Evolutionary conservation across 192 early-diverging fungal genomes (phyloP), one percentile per base, ranked within the genome.

Genomic region (Backusella liffmaniae): DNA sequence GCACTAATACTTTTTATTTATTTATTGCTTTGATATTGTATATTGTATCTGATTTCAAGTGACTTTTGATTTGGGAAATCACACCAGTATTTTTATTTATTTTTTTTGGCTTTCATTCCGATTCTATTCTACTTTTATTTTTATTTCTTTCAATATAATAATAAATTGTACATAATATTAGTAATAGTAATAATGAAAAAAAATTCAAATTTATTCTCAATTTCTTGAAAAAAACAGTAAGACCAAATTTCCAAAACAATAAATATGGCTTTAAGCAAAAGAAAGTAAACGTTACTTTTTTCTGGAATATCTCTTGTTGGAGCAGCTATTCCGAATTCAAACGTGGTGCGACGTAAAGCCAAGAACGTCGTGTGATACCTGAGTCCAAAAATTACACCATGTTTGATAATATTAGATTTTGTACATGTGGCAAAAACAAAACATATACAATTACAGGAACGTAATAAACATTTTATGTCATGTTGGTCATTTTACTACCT

Each of bases 391-490:
- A 62, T 21, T 62, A 26, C 56, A 62, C 23, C 56, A 62, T 62
- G 56, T 62, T 62, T 62, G 18, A 62, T 62, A 62, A 62, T 62
- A 62, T 62, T 62, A 62, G 56, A 62, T 62, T 29, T 23, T 62
- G 56, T 69, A 69, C 67, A 37, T 69, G 67, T 69, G 67, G 67
- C 67, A 69, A 12, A 39, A 69, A 21, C 67, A 62, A 62, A 56
- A 62, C 21, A 62, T 59, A 26, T 26, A 59, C 26, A 59, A 21
- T 26, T 12, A 62, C 56, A 62, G 56, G 56, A 62, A 62, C 56
- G 2, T 62, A 62, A 30, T 26, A 59, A 59, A 59, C 56, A 59
- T 12, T 21, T 21, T 59, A 23, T 62, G 56, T 62, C 56, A 62
- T 62, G 56, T 29, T 29, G 56, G 56, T 29, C 8, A 62, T 29